phyloP scores from a whole-genome alignment of 1,284 basidiomycete species.

The Moesziomyces antarcticus region DNA sequence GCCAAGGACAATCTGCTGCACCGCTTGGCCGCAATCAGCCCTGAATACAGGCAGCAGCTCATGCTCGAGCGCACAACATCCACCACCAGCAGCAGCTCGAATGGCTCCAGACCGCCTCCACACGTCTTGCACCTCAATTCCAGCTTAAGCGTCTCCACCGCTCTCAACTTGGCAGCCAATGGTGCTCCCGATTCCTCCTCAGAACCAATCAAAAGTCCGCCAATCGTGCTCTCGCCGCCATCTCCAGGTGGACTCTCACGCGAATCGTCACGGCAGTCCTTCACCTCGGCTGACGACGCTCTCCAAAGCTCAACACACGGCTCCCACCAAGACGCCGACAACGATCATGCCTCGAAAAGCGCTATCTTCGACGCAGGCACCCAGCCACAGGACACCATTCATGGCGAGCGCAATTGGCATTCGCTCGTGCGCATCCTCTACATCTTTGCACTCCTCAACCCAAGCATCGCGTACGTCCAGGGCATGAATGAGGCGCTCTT shows the following conservation, averaged over 20 bases:
- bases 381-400: background rate
- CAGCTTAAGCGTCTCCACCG: constrained; percentile 2
- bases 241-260: constrained; percentile 39
- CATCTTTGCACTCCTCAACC: constrained; percentile 64
- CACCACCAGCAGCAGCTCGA: constrained; percentile 7
- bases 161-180: background rate
- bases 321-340: background rate
- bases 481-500: constrained; percentile 66
- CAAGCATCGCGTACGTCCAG: constrained; percentile 63
- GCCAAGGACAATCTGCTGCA: constrained; percentile 30
- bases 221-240: constrained; percentile 47
- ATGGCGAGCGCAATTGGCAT: constrained; percentile 58
- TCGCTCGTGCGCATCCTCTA: constrained; percentile 64
- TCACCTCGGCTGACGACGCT: constrained; percentile 31
- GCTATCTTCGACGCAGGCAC: background rate
- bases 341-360: constrained; percentile 1
- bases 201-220: constrained; percentile 40
- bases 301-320: constrained; percentile 1
- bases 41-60: constrained; percentile 42
- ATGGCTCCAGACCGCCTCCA: constrained; percentile 9
- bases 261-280: constrained; percentile 36
- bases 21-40: constrained; percentile 46
- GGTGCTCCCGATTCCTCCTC: background rate
- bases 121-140: constrained; percentile 30
- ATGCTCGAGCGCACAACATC: constrained; percentile 29